Evolutionary conservation across 208 protist genomes (phyloP), one percentile per base, ranked within the genome.

Genomic region (Vickermania spadyakhi): DNA sequence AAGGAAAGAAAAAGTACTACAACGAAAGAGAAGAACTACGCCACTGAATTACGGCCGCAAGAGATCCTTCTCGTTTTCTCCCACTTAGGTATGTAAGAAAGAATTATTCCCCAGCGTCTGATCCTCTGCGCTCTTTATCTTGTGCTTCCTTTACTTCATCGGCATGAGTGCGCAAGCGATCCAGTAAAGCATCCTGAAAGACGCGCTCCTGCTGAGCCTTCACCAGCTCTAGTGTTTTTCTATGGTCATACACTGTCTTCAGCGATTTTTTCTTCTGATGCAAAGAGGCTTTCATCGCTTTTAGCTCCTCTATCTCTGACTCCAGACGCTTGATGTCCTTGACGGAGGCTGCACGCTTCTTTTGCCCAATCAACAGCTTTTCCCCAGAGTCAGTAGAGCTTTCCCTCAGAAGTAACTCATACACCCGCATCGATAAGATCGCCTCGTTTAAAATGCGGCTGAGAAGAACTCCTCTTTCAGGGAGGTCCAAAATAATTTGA

Each of bases 401-500:
- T 56, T 75, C 71, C 1, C 64, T 64, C 7, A 69, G 52, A 23
- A 88, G 53, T 18, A 64, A 41, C 7, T 62, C 75, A 50, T 68
- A 63, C 13, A 66, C 67, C 41, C 64, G 42, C 29, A 84, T 52
- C 25, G 75, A 74, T 21, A 82, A 59, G 36, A 65, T 57, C 7
- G 81, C 77, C 64, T 88, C 77, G 45, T 70, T 60, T n/a, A 84
- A 63, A 18, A 88, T 21, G 0, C 75, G 77, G 0, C 64, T 62
- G 41, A 88, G 67, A 13, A 88, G 60, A n/a, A 85, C 58, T 21
- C 75, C 81, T n/a, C 77, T 71, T 72, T 88, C 77, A 2, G 81
- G 64, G 27, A 79, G 67, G 51, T 88, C 81, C n/a, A 88, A 60
- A 26, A 69, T 67, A 1, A 82, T 72, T 60, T 88, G 81, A 0